Conservation (phyloP, 139 green algal genomes). For the Yamagishiella unicocca region DNA sequence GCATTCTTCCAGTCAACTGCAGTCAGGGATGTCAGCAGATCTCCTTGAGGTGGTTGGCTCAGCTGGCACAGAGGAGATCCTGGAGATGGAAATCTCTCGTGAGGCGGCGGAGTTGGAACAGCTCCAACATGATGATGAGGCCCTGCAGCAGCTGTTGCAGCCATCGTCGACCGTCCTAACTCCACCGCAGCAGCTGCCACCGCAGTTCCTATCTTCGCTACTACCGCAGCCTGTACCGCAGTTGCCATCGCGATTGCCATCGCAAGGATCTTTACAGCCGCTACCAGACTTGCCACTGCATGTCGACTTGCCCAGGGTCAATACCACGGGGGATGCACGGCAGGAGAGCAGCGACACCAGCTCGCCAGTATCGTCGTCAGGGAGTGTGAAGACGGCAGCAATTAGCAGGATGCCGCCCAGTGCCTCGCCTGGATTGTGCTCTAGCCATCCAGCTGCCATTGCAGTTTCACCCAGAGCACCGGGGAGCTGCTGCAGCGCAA, state of each 20-base stretch:
- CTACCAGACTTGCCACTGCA: no score
- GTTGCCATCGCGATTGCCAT: not conserved
- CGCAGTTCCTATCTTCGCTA: not conserved
- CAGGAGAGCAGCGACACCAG: no score
- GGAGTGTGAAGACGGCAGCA: no score
- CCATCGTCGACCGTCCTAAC: not conserved
- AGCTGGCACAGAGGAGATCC: not conserved
- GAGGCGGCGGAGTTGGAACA: not conserved
- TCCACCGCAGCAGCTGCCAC: not conserved
- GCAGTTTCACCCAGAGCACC: not conserved
- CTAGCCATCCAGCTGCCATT: no score
- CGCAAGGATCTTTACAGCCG: no score
- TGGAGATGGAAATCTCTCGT: conserved; percentile 3
- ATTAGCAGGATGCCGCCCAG: no score
- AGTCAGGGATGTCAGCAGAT: not conserved
- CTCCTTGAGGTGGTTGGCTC: not conserved
- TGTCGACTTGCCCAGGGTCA: no score
- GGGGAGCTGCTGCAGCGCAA: not conserved
- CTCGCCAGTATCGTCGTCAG: no score
- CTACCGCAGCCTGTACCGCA: no score
- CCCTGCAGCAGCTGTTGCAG: not conserved
- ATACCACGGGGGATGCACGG: no score
- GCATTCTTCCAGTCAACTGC: not conserved
- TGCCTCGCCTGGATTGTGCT: no score
- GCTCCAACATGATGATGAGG: not conserved